These are phyloP conservation scores for Fusarium verrucosum DNA, from an alignment of 2,329 filamentous ascomycete genomes.

Conservation along the genomic window DNA sequence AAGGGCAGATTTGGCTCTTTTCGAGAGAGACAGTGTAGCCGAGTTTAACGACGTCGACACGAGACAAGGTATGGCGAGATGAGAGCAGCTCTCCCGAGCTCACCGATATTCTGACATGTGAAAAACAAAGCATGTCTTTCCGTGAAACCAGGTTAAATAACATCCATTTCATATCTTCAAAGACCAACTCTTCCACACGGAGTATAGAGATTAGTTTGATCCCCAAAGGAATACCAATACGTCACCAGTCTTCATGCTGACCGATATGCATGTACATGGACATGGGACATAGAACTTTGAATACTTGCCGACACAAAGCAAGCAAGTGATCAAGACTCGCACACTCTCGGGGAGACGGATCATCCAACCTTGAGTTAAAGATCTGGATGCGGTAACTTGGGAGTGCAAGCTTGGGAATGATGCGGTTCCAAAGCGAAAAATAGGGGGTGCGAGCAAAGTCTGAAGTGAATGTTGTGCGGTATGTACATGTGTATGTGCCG, in stretches of 20 bases:
- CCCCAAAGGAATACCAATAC: constrained; percentile 4
- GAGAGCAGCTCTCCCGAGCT: constrained; percentile 6
- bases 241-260: constrained; percentile 16
- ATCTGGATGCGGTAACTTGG: constrained; percentile 23
- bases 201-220: constrained; percentile 3
- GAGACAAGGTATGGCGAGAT: constrained; percentile 30
- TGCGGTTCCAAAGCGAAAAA: constrained; percentile 13
- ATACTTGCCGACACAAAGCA: background rate
- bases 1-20: background rate
- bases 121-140: constrained; percentile 11
- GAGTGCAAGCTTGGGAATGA: constrained; percentile 7
- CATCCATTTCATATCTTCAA: background rate
- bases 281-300: constrained; percentile 9
- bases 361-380: background rate
- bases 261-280: background rate
- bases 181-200: background rate
- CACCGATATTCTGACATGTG: constrained; percentile 9
- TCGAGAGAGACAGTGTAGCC: background rate
- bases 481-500: constrained; percentile 5
- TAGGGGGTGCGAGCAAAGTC: constrained; percentile 21
- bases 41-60: constrained; percentile 1
- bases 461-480: constrained; percentile 11
- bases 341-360: background rate
- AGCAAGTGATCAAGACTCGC: background rate
- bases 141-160: background rate